These are phyloP conservation scores for Miscanthus sacchariflorus DNA, from an alignment of 202 grass and related monocot genomes.

Conservation along the genomic window DNA sequence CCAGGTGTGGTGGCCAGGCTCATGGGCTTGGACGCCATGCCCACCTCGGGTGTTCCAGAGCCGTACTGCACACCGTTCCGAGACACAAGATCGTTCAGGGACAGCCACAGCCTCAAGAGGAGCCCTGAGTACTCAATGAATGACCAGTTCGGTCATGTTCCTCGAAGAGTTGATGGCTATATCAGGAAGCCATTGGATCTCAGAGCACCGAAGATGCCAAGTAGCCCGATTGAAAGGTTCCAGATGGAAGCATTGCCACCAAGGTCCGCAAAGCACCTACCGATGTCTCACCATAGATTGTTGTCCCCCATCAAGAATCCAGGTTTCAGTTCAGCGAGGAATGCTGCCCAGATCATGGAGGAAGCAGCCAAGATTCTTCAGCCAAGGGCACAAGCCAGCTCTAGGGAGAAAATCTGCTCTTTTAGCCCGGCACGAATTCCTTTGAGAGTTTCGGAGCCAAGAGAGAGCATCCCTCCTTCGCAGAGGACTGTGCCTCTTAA, in stretches of 20 bases:
- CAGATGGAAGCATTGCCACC: constrained; percentile 75
- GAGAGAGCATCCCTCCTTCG: constrained; percentile 45
- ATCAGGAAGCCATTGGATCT: constrained; percentile 71
- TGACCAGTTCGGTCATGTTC: constrained; percentile 53
- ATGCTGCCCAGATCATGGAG: constrained; percentile 88
- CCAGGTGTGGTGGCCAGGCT: constrained; percentile 87
- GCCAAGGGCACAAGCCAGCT: constrained; percentile 64
- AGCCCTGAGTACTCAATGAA: constrained; percentile 58
- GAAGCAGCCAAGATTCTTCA: constrained; percentile 86
- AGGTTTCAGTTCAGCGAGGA: constrained; percentile 71
- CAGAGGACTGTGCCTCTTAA: constrained; percentile 53
- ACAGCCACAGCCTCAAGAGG: constrained; percentile 61
- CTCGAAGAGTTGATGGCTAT: constrained; percentile 56
- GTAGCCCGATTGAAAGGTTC: constrained; percentile 82
- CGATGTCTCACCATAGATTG: constrained; percentile 60
- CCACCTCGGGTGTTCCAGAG: constrained; percentile 54
- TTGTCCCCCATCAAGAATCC: constrained; percentile 79
- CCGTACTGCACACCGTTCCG: constrained; percentile 72
- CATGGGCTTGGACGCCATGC: constrained; percentile 94
- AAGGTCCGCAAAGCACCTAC: constrained; percentile 58
- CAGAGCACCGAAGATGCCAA: constrained; percentile 80
- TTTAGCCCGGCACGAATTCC: constrained; percentile 62
- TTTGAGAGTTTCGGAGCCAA: constrained; percentile 57
- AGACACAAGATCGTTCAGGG: constrained; percentile 65
- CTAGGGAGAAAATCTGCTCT: constrained; percentile 77